Percentiles rank a stretch among this genome's conserved stretches.
phyloP scores from a whole-genome alignment of 345 rosid genomes.

The Camelina neglecta region DNA sequence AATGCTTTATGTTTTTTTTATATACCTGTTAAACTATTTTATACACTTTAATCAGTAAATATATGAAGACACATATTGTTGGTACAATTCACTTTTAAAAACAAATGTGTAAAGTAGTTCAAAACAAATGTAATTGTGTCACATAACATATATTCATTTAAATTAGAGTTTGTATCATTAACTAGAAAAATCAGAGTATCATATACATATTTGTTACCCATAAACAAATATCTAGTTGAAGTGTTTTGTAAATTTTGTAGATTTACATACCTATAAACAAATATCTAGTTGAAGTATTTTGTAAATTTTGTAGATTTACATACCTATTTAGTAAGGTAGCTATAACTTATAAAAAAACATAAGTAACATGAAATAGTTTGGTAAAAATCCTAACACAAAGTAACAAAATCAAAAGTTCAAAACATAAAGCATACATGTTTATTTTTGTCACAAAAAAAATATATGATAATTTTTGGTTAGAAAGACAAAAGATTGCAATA shows the following conservation, averaged over 20 bases:
- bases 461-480: no score
- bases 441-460: no score
- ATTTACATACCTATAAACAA: background rate
- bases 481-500: no score
- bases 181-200: background rate
- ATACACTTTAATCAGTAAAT: no score
- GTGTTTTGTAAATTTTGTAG: background rate
- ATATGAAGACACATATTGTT: background rate
- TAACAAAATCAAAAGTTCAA: no score
- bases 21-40: no score
- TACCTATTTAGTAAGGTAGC: background rate
- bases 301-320: background rate
- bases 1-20: no score
- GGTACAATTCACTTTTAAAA: background rate
- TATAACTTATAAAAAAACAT: background rate
- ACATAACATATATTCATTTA: background rate
- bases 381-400: no score
- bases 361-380: background rate
- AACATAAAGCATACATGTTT: no score
- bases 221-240: background rate
- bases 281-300: background rate
- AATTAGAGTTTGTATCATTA: background rate
- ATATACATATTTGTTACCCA: background rate
- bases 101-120: background rate
- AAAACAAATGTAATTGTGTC: background rate